Percentiles rank a stretch among this genome's conserved stretches.
Evolutionary conservation across 352 stramenopile species (phyloP).

Genomic region (Phytophthora megakarya): DNA sequence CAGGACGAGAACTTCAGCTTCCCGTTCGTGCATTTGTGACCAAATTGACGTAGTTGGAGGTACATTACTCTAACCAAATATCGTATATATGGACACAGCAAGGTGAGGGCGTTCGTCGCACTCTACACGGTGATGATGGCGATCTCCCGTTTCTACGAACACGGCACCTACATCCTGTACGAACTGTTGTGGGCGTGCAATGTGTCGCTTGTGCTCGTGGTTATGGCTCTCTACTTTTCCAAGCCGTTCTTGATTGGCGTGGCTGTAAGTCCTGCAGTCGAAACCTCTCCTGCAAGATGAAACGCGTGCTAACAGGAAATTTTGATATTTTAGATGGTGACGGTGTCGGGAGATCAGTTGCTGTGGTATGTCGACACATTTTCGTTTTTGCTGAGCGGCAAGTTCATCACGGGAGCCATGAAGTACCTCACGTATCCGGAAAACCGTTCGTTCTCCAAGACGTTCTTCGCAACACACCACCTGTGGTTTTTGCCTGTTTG

Average conservation of each 20-base stretch:
- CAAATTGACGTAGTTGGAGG: background rate
- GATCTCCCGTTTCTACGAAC: constrained; percentile 59
- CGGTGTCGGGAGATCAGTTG: constrained; percentile 93
- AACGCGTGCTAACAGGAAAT: background rate
- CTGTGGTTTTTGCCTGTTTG: constrained; percentile 86
- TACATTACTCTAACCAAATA: background rate
- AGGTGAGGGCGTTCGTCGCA: constrained; percentile 54
- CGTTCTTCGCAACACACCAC: constrained; percentile 83
- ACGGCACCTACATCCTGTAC: constrained; percentile 82
- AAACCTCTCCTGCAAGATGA: background rate
- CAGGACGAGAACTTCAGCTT: constrained; percentile 57
- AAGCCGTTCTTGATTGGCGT: constrained; percentile 87
- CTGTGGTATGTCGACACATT: constrained; percentile 91
- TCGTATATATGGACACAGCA: constrained; percentile 30
- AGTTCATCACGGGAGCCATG: constrained; percentile 89
- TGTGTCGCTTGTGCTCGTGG: constrained; percentile 68
- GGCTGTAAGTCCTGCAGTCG: constrained; percentile 42
- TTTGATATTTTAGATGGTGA: constrained; percentile 64
- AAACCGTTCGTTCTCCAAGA: constrained; percentile 82
- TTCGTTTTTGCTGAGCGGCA: constrained; percentile 73
- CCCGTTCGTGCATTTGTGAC: constrained; percentile 37
- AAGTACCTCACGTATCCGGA: constrained; percentile 90
- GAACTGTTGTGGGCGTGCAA: constrained; percentile 87
- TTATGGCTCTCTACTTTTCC: constrained; percentile 67
- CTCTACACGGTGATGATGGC: constrained; percentile 58